Percentiles rank a stretch among this genome's conserved stretches.
These are phyloP conservation scores for Zoysia matrella DNA, from an alignment of 202 grass and related monocot species.

Conservation along the genomic window DNA sequence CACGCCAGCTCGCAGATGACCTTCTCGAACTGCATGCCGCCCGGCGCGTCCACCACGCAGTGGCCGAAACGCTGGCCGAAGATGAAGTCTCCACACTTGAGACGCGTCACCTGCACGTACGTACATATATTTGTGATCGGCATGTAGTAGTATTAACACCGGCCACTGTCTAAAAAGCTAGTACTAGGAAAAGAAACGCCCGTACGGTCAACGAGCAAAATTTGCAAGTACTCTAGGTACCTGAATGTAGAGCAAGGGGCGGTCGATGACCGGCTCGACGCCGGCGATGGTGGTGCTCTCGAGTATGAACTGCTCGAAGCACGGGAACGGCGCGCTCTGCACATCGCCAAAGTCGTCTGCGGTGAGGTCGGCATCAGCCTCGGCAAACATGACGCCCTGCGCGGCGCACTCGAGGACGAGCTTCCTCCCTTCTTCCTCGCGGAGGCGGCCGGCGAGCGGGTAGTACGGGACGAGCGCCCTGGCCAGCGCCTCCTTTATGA, in stretches of 20 bases:
- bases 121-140: too few species aligned
- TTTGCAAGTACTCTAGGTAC: too few species aligned
- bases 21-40: conserved; percentile 66
- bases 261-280: conserved; percentile 39
- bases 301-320: conserved; percentile 54
- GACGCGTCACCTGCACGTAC: conserved; percentile 46
- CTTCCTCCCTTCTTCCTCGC: conserved; percentile 47
- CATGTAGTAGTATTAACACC: too few species aligned
- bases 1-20: conserved; percentile 59
- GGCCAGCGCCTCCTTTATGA: conserved; percentile 56
- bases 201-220: too few species aligned
- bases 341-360: conserved; percentile 52
- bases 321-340: conserved; percentile 59
- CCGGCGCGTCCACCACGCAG: conserved; percentile 56
- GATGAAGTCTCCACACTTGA: conserved; percentile 68
- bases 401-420: conserved; percentile 71
- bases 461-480: conserved; percentile 71
- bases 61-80: conserved; percentile 56
- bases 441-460: conserved; percentile 63
- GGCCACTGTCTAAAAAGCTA: too few species aligned
- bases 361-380: conserved; percentile 62
- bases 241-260: conserved; percentile 65
- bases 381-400: conserved; percentile 66
- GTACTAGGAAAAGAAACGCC: too few species aligned
- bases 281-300: conserved; percentile 41